Evolutionary conservation across 352 stramenopile species (phyloP).

Genomic region (Phytophthora fragariaefolia): DNA sequence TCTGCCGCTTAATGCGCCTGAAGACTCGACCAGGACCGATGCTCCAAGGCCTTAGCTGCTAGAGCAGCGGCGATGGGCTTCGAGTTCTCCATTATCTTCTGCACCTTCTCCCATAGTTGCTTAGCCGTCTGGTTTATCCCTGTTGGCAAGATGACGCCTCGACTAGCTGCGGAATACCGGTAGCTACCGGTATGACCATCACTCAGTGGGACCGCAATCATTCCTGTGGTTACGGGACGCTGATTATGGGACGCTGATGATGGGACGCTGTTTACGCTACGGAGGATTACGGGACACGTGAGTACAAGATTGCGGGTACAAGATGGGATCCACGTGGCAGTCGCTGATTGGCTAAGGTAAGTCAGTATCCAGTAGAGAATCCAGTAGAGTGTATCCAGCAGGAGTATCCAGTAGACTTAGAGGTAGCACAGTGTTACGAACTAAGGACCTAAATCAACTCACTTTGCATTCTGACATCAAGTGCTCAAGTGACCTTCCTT

Average conservation of each 20-base stretch:
- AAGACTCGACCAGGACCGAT: no score
- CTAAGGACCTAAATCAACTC: slow-evolving; percentile 15
- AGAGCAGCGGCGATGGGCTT: no score
- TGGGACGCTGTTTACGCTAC: background rate
- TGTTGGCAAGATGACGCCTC: background rate
- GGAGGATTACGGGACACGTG: background rate
- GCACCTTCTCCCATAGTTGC: no score
- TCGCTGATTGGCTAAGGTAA: background rate
- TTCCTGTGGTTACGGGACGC: background rate
- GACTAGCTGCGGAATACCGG: background rate
- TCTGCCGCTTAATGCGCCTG: no score
- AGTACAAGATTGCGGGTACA: no score
- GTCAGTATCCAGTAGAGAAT: background rate
- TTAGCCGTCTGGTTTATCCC: no score
- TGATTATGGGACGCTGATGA: background rate
- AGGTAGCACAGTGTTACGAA: background rate
- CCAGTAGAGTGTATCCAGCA: background rate
- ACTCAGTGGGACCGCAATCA: no score
- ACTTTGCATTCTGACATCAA: slow-evolving; percentile 19
- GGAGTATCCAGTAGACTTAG: background rate
- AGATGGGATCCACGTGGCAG: background rate
- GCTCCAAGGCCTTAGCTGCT: no score
- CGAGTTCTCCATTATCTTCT: no score
- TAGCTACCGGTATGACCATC: background rate
- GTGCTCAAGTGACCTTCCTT: slow-evolving; percentile 11